Evolutionary conservation across 495 filamentous ascomycete genomes (phyloP).

Genomic region (Tuber brumale): DNA sequence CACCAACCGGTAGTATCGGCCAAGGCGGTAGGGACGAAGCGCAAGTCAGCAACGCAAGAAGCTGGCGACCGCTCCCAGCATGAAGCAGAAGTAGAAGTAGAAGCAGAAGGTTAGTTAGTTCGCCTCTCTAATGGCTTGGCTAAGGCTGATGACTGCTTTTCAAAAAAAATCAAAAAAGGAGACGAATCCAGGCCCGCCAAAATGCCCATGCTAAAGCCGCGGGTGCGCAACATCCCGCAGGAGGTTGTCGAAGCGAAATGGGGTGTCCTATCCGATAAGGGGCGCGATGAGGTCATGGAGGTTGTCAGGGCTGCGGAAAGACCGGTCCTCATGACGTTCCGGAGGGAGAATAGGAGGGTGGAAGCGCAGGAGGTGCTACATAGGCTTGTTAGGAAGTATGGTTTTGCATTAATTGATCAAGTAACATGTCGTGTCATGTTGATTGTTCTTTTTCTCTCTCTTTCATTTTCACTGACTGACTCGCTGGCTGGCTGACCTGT

Average conservation of each 20-base stretch:
- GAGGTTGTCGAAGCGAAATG: conserved; percentile 33
- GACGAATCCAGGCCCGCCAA: conserved; percentile 7
- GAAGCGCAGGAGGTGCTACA: conserved; percentile 29
- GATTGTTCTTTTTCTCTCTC: neutral
- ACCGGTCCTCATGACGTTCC: conserved; percentile 34
- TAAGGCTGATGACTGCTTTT: neutral
- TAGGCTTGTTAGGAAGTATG: conserved; percentile 26
- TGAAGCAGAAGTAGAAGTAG: neutral
- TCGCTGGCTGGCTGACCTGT: neutral
- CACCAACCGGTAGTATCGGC: neutral
- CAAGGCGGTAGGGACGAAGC: neutral
- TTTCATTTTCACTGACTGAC: neutral
- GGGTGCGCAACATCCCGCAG: conserved; percentile 24
- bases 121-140: neutral
- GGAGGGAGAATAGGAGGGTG: conserved; percentile 26
- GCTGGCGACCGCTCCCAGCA: neutral
- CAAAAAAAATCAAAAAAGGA: neutral
- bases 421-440: neutral
- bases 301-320: conserved; percentile 32
- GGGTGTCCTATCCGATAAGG: conserved; percentile 20
- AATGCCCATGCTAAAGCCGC: conserved; percentile 29
- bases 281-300: conserved; percentile 24
- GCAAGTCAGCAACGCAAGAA: neutral
- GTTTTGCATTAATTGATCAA: neutral
- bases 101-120: neutral